Evolutionary conservation across 768 basidiomycete genomes (phyloP).

Genomic region (Termitomyces bulborhizus): DNA sequence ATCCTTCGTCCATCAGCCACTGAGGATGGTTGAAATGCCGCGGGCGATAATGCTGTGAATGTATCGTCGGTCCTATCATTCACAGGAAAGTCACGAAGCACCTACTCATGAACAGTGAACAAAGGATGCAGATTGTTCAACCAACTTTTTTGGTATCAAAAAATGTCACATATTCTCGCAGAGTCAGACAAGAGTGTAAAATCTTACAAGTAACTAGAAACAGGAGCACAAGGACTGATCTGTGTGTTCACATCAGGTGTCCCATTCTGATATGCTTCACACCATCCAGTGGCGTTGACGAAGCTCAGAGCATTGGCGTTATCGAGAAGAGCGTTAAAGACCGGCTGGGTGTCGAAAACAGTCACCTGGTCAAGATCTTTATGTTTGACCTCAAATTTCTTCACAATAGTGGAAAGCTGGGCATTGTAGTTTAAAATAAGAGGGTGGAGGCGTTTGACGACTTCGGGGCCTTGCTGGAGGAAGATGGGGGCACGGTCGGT

Average conservation of each 20-base stretch:
- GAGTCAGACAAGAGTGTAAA: background rate
- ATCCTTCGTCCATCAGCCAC: slow-evolving; percentile 18
- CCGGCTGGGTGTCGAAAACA: slow-evolving; percentile 49
- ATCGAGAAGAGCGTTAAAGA: slow-evolving; percentile 55
- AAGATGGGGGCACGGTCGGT: slow-evolving; percentile 48
- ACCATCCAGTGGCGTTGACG: slow-evolving; percentile 53
- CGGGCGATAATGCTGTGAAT: slow-evolving; percentile 42
- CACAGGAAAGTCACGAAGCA: background rate
- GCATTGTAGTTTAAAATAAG: slow-evolving; percentile 45
- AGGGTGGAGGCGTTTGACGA: slow-evolving; percentile 27
- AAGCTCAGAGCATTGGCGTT: slow-evolving; percentile 47
- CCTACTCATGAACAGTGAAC: slow-evolving; percentile 58
- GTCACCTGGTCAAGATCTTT: slow-evolving; percentile 36
- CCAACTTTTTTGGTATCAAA: slow-evolving; percentile 34
- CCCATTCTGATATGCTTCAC: slow-evolving; percentile 53
- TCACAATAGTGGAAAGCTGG: slow-evolving; percentile 32
- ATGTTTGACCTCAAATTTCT: slow-evolving; percentile 34
- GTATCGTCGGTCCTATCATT: background rate
- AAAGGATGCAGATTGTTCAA: slow-evolving; percentile 55
- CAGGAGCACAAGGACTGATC: slow-evolving; percentile 51
- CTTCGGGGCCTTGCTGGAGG: slow-evolving; percentile 30
- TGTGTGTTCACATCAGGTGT: slow-evolving; percentile 48
- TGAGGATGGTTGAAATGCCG: slow-evolving; percentile 39
- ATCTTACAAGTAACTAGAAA: slow-evolving; percentile 59
- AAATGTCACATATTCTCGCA: background rate